These are phyloP conservation scores for Cronartium quercuum DNA, from an alignment of 1,284 basidiomycete species.

Conservation along the genomic window DNA sequence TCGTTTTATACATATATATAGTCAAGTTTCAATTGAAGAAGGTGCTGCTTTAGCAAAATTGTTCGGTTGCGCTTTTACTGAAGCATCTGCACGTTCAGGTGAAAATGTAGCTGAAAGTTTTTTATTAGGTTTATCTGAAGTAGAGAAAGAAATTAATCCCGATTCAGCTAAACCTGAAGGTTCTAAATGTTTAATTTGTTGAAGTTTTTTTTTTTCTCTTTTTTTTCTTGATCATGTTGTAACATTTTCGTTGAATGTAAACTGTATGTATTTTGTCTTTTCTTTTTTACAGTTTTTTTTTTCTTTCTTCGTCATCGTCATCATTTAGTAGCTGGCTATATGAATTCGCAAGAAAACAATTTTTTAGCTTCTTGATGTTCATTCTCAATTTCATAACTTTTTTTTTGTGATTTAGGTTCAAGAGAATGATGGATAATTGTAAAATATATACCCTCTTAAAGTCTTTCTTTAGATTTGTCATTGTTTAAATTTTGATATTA, in stretches of 20 bases:
- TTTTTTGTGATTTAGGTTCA: neutral
- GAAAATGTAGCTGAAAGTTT: conserved; percentile 24
- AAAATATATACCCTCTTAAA: too few relatives aligned
- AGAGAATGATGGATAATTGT: neutral
- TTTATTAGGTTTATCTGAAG: conserved; percentile 22
- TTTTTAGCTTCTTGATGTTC: neutral
- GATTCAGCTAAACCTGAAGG: conserved; percentile 5
- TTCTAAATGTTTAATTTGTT: neutral
- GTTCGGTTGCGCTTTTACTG: conserved; percentile 26
- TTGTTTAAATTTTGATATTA: too few relatives aligned
- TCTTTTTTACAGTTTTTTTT: neutral
- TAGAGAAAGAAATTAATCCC: conserved; percentile 35
- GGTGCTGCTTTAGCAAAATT: conserved; percentile 19
- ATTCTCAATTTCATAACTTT: neutral
- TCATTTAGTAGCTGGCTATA: neutral
- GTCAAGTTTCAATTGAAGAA: conserved; percentile 29
- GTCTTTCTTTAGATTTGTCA: too few relatives aligned
- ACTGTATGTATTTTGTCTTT: neutral
- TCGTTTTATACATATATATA: neutral
- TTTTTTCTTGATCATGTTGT: neutral
- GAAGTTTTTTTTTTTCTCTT: neutral
- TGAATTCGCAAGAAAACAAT: neutral
- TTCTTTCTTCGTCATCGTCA: neutral
- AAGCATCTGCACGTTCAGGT: conserved; percentile 34
- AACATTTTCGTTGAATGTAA: neutral